phyloP scores from a whole-genome alignment of 139 green algal genomes.

The Tetradesmus lagerheimii region DNA sequence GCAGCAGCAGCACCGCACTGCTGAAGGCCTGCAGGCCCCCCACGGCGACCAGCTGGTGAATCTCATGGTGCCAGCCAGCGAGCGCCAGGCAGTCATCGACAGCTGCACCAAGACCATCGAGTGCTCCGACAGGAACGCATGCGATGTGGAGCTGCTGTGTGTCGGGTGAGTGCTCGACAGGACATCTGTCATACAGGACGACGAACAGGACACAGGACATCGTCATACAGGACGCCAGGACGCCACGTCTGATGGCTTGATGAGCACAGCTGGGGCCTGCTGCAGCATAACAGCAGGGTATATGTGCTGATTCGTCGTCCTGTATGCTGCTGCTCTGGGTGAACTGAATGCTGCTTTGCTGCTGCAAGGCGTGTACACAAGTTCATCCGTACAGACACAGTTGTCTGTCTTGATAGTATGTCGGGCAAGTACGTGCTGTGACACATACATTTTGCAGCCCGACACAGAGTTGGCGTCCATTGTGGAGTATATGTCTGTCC shows the following conservation, averaged over 20 bases:
- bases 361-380: too few relatives aligned
- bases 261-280: background rate
- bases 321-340: background rate
- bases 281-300: background rate
- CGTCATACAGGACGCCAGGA: too few relatives aligned
- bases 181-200: too few relatives aligned
- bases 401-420: too few relatives aligned
- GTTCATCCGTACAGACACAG: too few relatives aligned
- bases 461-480: too few relatives aligned
- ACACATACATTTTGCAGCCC: too few relatives aligned
- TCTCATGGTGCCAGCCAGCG: constrained; percentile 74
- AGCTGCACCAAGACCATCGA: constrained; percentile 81
- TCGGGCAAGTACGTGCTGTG: too few relatives aligned
- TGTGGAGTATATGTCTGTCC: too few relatives aligned
- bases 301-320: background rate
- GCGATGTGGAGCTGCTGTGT: constrained; percentile 93
- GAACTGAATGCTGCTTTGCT: background rate
- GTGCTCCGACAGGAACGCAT: constrained; percentile 89
- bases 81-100: constrained; percentile 65
- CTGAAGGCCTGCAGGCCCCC: constrained; percentile 73
- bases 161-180: constrained; percentile 68
- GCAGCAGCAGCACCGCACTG: constrained; percentile 16
- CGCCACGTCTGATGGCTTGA: too few relatives aligned
- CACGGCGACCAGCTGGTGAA: constrained; percentile 90
- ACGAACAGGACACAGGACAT: too few relatives aligned